A percentile compares a stretch with the other conserved stretches of the same genome.
Conservation (phyloP, 2,329 filamentous ascomycete species). For the Pseudocercospora fuligena region DNA sequence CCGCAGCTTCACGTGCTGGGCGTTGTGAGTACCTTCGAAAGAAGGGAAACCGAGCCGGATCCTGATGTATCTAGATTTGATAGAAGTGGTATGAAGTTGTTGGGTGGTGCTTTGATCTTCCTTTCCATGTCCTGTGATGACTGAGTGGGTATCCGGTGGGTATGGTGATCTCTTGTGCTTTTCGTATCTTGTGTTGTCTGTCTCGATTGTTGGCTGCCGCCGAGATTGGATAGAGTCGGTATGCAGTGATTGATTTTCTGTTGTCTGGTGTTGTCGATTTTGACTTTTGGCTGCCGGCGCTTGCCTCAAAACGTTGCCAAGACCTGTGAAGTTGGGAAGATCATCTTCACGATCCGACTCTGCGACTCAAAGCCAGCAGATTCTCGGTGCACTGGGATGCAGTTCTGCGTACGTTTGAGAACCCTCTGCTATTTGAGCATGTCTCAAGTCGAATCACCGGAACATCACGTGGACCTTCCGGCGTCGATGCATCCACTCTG, state of each 20-base stretch:
- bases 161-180: no score
- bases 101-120: not conserved
- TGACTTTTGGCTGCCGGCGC: no score
- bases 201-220: no score
- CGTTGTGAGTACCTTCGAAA: constrained; percentile 10
- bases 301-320: no score
- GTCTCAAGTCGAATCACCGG: not conserved
- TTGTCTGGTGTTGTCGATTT: no score
- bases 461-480: not conserved
- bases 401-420: not conserved
- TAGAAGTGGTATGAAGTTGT: not conserved
- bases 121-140: no score
- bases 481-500: not conserved
- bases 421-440: not conserved
- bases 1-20: constrained; percentile 13
- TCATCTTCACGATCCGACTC: no score
- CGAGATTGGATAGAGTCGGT: no score
- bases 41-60: constrained; percentile 10
- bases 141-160: no score
- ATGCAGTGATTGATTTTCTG: no score
- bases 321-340: no score
- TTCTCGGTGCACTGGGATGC: not conserved
- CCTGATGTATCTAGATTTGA: not conserved
- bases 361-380: not conserved
- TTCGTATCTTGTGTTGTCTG: no score